Percentiles rank a stretch among this genome's conserved stretches.
These are phyloP conservation scores for Apiospora malaysiana DNA, from an alignment of 2,329 filamentous ascomycete species.

Conservation along the genomic window DNA sequence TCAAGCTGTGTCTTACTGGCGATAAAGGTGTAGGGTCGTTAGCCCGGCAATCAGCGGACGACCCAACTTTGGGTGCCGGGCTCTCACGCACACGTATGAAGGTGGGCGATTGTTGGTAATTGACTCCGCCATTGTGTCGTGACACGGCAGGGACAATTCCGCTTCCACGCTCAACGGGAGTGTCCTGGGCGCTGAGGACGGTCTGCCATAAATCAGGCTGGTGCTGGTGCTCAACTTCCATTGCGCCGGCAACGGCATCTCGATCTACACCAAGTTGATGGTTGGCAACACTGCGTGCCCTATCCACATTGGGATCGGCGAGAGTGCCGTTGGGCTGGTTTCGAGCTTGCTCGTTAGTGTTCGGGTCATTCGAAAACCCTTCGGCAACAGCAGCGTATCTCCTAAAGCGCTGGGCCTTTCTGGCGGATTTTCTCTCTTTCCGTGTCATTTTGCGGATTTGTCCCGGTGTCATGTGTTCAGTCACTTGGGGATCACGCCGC, in stretches of 20 bases:
- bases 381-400: slow-evolving; percentile 43
- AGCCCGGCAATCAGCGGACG: slow-evolving; percentile 24
- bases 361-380: slow-evolving; percentile 34
- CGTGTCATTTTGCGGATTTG: slow-evolving; percentile 33
- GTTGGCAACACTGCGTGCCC: slow-evolving; percentile 28
- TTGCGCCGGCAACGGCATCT: neutral
- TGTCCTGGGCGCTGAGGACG: neutral
- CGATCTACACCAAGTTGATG: slow-evolving; percentile 22
- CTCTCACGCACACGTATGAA: slow-evolving; percentile 33
- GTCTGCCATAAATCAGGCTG: neutral
- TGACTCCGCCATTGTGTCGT: neutral
- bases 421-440: slow-evolving; percentile 35
- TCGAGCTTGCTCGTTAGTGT: slow-evolving; percentile 20
- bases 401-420: slow-evolving; percentile 39
- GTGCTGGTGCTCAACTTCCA: slow-evolving; percentile 2
- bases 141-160: neutral
- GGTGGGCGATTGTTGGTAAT: slow-evolving; percentile 27
- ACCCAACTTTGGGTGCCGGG: slow-evolving; percentile 42
- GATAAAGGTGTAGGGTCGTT: slow-evolving; percentile 32
- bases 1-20: slow-evolving; percentile 36
- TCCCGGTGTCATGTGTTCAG: slow-evolving; percentile 29
- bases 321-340: slow-evolving; percentile 27
- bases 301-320: slow-evolving; percentile 25
- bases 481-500: slow-evolving; percentile 27
- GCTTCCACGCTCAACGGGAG: neutral